phyloP scores from a whole-genome alignment of 2,329 filamentous ascomycete species.

The Aspergillus sp. region DNA sequence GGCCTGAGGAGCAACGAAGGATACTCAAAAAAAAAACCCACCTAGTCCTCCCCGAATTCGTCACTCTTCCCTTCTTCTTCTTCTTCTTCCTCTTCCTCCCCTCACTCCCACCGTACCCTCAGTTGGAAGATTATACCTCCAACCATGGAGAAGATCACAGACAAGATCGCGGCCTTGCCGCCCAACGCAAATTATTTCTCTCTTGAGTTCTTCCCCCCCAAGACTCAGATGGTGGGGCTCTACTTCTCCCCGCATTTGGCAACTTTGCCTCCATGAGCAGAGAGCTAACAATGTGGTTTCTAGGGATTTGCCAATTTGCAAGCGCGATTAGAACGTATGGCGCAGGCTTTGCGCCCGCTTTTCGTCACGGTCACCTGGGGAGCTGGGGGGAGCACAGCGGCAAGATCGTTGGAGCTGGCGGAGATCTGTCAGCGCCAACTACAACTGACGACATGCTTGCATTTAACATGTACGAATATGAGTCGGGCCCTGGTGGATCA shows the following conservation, averaged over 20 bases:
- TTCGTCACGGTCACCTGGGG: slow-evolving; percentile 99
- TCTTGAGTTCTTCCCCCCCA: slow-evolving; percentile 98
- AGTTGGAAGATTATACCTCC: slow-evolving; percentile 5
- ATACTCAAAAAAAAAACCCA: slow-evolving; percentile 12
- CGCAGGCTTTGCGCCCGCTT: slow-evolving; percentile 81
- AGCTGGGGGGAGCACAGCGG: slow-evolving; percentile 86
- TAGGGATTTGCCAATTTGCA: slow-evolving; percentile 89
- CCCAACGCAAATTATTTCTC: slow-evolving; percentile 84
- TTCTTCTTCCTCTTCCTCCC: slow-evolving; percentile 19
- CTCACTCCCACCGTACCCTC: slow-evolving; percentile 4
- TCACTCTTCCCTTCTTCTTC: slow-evolving; percentile 15
- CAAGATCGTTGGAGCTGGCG: slow-evolving; percentile 88
- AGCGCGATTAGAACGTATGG: slow-evolving; percentile 91
- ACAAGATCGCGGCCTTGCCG: slow-evolving; percentile 90
- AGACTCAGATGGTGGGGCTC: slow-evolving; percentile 74
- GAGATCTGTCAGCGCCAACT: slow-evolving; percentile 93
- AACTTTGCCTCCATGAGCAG: neutral
- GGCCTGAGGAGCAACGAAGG: neutral
- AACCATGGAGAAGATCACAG: slow-evolving; percentile 81
- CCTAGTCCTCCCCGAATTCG: slow-evolving; percentile 23
- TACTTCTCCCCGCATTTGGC: slow-evolving; percentile 23
- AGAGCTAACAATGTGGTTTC: slow-evolving; percentile 23
- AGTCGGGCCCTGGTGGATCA: slow-evolving; percentile 80
- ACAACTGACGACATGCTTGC: slow-evolving; percentile 89
- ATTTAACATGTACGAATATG: slow-evolving; percentile 98